A percentile compares a stretch with the other conserved stretches of the same genome.
These are phyloP conservation scores for Melaleuca alternifolia DNA, from an alignment of 345 rosid species.

Conservation along the genomic window DNA sequence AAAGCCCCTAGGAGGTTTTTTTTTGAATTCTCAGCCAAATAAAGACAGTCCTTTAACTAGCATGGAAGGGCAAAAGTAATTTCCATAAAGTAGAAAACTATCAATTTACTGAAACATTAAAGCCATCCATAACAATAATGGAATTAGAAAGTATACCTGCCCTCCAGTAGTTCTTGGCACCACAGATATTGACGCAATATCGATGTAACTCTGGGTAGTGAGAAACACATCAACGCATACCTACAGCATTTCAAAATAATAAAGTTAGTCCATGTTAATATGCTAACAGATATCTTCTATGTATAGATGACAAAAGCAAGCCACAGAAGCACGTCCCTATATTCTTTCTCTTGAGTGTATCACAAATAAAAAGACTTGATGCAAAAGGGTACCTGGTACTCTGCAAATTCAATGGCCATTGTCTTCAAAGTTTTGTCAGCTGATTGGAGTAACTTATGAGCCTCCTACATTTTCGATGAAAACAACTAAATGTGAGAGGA, in stretches of 20 bases:
- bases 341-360: neutral
- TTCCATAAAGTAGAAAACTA: neutral
- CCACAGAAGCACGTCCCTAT: neutral
- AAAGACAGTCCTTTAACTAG: neutral
- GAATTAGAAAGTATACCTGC: slow-evolving; percentile 37
- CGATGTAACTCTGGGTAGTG: slow-evolving; percentile 81
- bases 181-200: slow-evolving; percentile 81
- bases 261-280: neutral
- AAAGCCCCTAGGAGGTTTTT: neutral
- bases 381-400: slow-evolving; percentile 60
- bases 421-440: slow-evolving; percentile 84
- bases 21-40: neutral
- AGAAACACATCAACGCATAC: slow-evolving; percentile 94
- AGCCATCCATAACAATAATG: neutral
- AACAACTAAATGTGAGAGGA: neutral
- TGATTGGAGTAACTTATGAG: slow-evolving; percentile 90
- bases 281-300: neutral
- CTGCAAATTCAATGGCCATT: slow-evolving; percentile 98
- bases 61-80: neutral
- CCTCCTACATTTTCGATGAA: slow-evolving; percentile 50
- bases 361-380: neutral
- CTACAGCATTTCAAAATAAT: slow-evolving; percentile 27
- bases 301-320: neutral
- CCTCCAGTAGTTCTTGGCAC: slow-evolving; percentile 96
- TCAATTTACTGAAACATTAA: neutral